A percentile compares a stretch with the other conserved stretches of the same genome.
phyloP scores from a whole-genome alignment of 2,329 filamentous ascomycete species.

The Didymella pinodella region DNA sequence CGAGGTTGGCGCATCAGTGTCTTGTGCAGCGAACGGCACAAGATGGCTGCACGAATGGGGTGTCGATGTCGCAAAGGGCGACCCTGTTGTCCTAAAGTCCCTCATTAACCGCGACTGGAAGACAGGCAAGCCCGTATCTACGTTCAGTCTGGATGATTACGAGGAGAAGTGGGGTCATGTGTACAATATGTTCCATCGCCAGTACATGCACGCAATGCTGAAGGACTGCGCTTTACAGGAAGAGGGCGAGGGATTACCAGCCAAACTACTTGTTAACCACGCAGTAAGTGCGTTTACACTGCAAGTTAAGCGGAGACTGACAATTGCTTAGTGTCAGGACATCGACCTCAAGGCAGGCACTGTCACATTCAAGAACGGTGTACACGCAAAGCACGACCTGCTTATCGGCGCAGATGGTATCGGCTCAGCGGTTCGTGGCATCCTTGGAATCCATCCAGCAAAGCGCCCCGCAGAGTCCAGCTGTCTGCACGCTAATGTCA shows the following conservation, averaged over 20 bases:
- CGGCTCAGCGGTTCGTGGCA: conserved; percentile 68
- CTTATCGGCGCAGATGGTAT: conserved; percentile 73
- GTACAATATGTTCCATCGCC: conserved; percentile 73
- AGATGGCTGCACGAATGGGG: conserved; percentile 74
- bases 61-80: conserved; percentile 69
- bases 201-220: conserved; percentile 73
- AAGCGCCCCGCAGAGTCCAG: conserved; percentile 67
- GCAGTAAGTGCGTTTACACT: conserved; percentile 26
- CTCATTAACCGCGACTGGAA: conserved; percentile 76
- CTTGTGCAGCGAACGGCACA: conserved; percentile 73
- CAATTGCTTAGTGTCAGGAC: conserved; percentile 49
- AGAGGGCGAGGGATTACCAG: conserved; percentile 63
- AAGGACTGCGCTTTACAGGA: conserved; percentile 65
- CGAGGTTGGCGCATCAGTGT: conserved; percentile 64
- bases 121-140: conserved; percentile 70
- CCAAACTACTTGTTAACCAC: conserved; percentile 65
- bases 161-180: conserved; percentile 69
- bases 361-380: conserved; percentile 57
- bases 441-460: conserved; percentile 68
- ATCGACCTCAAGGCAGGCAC: conserved; percentile 61
- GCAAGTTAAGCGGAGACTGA: not conserved
- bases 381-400: conserved; percentile 62
- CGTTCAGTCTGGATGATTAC: conserved; percentile 71
- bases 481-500: conserved; percentile 72
- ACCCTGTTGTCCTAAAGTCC: conserved; percentile 70